phyloP scores from a whole-genome alignment of 768 basidiomycete genomes.

The Chalciporus pseudorubinellus region DNA sequence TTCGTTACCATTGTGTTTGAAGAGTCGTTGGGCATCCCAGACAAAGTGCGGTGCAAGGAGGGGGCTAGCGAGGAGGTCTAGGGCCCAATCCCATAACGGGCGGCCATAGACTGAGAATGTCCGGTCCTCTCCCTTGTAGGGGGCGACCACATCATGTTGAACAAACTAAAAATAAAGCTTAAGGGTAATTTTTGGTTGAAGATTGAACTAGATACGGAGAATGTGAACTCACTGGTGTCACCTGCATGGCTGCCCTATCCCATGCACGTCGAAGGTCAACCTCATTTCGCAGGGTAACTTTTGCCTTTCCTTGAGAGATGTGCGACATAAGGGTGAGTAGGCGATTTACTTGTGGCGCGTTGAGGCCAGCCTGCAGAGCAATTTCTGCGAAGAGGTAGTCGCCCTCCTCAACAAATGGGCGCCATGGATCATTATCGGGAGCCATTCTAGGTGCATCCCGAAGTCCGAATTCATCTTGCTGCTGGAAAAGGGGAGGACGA shows the following conservation, averaged over 20 bases:
- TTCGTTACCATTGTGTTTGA: constrained; percentile 22
- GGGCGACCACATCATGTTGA: neutral
- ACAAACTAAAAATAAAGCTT: neutral
- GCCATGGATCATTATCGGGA: neutral
- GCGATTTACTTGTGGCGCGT: constrained; percentile 1
- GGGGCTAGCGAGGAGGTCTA: constrained; percentile 1
- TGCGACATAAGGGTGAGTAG: constrained; percentile 4
- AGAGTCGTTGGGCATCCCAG: constrained; percentile 34
- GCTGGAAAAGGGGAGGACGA: constrained; percentile 1
- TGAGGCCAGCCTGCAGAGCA: constrained; percentile 9
- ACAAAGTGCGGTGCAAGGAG: constrained; percentile 16
- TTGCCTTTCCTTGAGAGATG: constrained; percentile 15
- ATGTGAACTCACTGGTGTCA: constrained; percentile 1
- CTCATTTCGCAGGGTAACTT: constrained; percentile 10
- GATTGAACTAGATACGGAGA: neutral
- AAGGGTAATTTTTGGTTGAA: neutral
- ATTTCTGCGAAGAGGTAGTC: constrained; percentile 14
- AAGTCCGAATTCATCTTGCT: constrained; percentile 15
- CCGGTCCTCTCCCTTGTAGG: constrained; percentile 1
- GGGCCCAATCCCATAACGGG: constrained; percentile 8
- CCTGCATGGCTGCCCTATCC: neutral
- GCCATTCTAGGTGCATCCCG: neutral
- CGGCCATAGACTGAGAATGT: neutral
- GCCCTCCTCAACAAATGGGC: neutral
- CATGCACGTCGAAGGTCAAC: constrained; percentile 1